Percentiles rank a stretch among this genome's conserved stretches.
phyloP scores from a whole-genome alignment of 805 yeast species.

The Maudiozyma saulgeensis region DNA sequence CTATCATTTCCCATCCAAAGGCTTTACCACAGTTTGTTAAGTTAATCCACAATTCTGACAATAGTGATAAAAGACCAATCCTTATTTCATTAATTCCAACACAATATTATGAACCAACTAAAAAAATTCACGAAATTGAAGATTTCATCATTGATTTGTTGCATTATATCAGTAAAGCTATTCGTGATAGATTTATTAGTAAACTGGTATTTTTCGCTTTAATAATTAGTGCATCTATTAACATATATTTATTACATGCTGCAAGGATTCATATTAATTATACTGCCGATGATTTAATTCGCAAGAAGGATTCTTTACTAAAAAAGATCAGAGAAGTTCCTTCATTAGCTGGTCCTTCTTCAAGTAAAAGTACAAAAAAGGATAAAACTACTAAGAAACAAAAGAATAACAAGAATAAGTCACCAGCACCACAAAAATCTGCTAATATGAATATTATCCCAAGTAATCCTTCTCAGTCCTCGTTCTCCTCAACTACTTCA shows the following conservation, averaged over 20 bases:
- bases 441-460: background rate
- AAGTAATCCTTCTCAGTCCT: background rate
- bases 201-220: constrained; percentile 67
- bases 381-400: background rate
- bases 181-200: constrained; percentile 72
- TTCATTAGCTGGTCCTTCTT: constrained; percentile 13
- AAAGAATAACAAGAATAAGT: background rate
- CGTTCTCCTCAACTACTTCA: background rate
- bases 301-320: constrained; percentile 4
- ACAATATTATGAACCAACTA: constrained; percentile 49
- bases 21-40: constrained; percentile 30
- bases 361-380: background rate
- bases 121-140: constrained; percentile 48
- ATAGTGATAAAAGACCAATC: constrained; percentile 35
- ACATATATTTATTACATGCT: constrained; percentile 77
- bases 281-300: constrained; percentile 21
- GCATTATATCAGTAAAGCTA: constrained; percentile 53
- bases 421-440: background rate
- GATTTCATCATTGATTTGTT: constrained; percentile 35
- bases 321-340: constrained; percentile 2
- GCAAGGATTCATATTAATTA: constrained; percentile 54
- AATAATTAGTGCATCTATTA: constrained; percentile 67
- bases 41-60: constrained; percentile 13
- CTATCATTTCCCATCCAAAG: background rate
- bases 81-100: constrained; percentile 51